phyloP scores from a whole-genome alignment of 352 stramenopile genomes.

The Pythium phragmiticola region DNA sequence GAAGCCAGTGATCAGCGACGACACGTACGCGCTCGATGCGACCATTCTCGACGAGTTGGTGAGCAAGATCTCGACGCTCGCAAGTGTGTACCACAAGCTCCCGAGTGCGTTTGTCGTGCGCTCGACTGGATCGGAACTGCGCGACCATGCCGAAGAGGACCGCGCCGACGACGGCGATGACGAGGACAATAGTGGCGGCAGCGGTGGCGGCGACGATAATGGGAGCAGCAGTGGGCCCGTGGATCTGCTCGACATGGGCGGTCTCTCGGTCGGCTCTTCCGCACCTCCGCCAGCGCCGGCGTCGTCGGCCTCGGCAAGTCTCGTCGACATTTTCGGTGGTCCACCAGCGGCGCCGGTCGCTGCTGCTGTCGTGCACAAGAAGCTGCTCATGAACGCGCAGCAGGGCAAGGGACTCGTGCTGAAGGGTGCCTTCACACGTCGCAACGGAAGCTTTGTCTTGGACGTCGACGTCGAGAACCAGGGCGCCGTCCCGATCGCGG shows the following conservation, averaged over 20 bases:
- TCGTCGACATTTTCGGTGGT: conserved; percentile 84
- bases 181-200: conserved; percentile 46
- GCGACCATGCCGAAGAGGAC: conserved; percentile 66
- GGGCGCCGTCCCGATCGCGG: conserved; percentile 79
- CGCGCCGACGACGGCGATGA: conserved; percentile 41
- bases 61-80: conserved; percentile 96
- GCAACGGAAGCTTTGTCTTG: conserved; percentile 60
- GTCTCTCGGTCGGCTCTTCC: conserved; percentile 68
- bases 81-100: conserved; percentile 98
- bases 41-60: conserved; percentile 96
- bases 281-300: conserved; percentile 35
- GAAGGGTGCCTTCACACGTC: conserved; percentile 69
- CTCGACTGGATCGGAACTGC: conserved; percentile 76
- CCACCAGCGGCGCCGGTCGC: conserved; percentile 31
- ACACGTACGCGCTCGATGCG: conserved; percentile 95
- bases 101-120: conserved; percentile 81
- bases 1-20: conserved; percentile 99
- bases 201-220: conserved; percentile 40
- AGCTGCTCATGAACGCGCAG: conserved; percentile 70
- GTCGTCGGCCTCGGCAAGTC: conserved; percentile 32
- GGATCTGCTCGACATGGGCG: conserved; percentile 84
- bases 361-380: conserved; percentile 49
- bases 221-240: conserved; percentile 34
- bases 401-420: conserved; percentile 91
- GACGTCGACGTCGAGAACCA: conserved; percentile 89